phyloP scores from a whole-genome alignment of 139 green algal species.

The Dunaliella primolecta region DNA sequence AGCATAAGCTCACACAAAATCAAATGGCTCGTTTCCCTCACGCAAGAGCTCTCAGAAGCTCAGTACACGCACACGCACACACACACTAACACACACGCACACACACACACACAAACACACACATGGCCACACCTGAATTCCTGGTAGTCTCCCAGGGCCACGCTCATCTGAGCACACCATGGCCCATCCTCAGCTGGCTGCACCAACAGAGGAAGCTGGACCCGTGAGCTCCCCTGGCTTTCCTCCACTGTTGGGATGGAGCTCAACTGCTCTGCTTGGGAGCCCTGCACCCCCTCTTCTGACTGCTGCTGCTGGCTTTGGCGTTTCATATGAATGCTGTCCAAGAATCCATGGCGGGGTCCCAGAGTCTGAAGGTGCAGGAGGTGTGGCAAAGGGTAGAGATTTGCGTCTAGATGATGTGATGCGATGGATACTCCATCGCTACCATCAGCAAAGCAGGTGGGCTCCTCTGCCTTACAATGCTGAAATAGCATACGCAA shows the following conservation, averaged over 20 bases:
- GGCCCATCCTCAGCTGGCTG: neutral
- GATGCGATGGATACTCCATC: too few species aligned
- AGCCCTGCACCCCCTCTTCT: neutral
- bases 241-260: neutral
- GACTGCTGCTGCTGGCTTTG: neutral
- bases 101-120: too few species aligned
- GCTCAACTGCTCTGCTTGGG: neutral
- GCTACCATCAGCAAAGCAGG: too few species aligned
- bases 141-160: neutral
- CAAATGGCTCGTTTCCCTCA: too few species aligned
- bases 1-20: too few species aligned
- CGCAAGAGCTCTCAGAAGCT: too few species aligned
- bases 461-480: too few species aligned
- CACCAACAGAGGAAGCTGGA: neutral
- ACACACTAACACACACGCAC: too few species aligned
- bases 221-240: neutral
- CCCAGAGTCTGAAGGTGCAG: neutral
- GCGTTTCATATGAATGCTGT: neutral
- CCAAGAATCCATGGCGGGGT: neutral
- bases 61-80: too few species aligned
- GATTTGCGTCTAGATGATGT: too few species aligned
- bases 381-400: too few species aligned
- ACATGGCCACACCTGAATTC: neutral
- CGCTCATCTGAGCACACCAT: neutral
- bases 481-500: too few species aligned